Evolutionary conservation across 345 rosid genomes (phyloP).

Genomic region (Turritis glabra): DNA sequence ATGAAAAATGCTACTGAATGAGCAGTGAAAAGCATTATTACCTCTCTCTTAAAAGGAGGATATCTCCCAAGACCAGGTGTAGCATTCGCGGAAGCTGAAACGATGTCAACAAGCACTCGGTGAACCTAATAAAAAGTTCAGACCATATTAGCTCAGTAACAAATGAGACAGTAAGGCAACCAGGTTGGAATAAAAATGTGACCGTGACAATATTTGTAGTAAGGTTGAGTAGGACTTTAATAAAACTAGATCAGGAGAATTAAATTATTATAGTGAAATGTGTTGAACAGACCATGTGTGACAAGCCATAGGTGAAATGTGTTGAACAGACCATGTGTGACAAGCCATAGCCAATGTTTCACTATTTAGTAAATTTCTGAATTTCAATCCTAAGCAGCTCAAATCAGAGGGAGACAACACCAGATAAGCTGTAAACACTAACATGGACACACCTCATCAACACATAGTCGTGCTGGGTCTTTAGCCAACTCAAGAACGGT

Average conservation of each 20-base stretch:
- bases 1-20: not conserved
- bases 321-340: conserved; percentile 22
- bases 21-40: conserved; percentile 27
- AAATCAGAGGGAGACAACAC: conserved; percentile 18
- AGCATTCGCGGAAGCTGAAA: conserved; percentile 71
- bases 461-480: conserved; percentile 76
- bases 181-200: conserved; percentile 3
- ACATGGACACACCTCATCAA: conserved; percentile 63
- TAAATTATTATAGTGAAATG: not conserved
- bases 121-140: conserved; percentile 57
- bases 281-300: conserved; percentile 18
- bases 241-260: not conserved
- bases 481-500: conserved; percentile 75
- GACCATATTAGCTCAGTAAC: conserved; percentile 1
- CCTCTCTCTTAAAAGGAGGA: conserved; percentile 91
- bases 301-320: not conserved
- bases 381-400: conserved; percentile 1
- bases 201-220: not conserved
- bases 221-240: not conserved
- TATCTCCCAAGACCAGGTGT: conserved; percentile 88
- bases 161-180: conserved; percentile 1
- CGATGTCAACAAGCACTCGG: conserved; percentile 70
- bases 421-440: conserved; percentile 11
- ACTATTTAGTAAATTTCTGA: conserved; percentile 4
- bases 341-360: conserved; percentile 12